Percentiles rank a stretch among this genome's conserved stretches.
These are phyloP conservation scores for Margaritispora aquatica DNA, from an alignment of 495 filamentous ascomycete species.

Conservation along the genomic window DNA sequence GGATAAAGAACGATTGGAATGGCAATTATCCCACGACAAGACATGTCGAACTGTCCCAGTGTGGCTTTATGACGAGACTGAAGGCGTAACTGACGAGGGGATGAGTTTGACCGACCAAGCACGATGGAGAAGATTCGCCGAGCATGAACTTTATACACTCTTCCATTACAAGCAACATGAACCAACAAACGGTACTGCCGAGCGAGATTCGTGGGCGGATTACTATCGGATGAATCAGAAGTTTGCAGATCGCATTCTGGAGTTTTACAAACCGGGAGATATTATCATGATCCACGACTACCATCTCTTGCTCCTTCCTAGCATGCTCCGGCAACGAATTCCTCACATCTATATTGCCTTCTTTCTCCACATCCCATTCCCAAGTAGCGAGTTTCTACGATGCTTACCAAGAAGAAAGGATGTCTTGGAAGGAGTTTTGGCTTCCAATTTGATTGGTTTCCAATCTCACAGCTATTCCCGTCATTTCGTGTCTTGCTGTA, in stretches of 20 bases:
- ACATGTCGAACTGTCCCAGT: conserved; percentile 65
- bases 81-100: conserved; percentile 50
- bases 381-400: conserved; percentile 86
- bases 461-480: conserved; percentile 89
- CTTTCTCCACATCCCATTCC: conserved; percentile 88
- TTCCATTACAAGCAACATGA: conserved; percentile 93
- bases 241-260: conserved; percentile 79
- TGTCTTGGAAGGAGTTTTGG: conserved; percentile 78
- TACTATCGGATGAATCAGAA: conserved; percentile 82
- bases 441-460: conserved; percentile 86
- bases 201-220: conserved; percentile 80
- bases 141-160: conserved; percentile 81
- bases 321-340: conserved; percentile 71
- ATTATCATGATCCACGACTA: conserved; percentile 91
- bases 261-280: conserved; percentile 83
- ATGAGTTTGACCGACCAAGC: conserved; percentile 68
- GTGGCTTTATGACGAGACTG: conserved; percentile 70
- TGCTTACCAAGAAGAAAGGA: conserved; percentile 83
- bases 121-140: conserved; percentile 81
- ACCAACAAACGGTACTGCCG: conserved; percentile 73
- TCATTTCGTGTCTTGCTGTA: conserved; percentile 90
- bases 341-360: conserved; percentile 86
- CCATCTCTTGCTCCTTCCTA: conserved; percentile 79
- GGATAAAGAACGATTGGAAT: conserved; percentile 64
- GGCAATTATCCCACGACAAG: conserved; percentile 59